Base-by-base conservation (phyloP, 2,329 filamentous ascomycete species). In the Fusarium redolens region DNA sequence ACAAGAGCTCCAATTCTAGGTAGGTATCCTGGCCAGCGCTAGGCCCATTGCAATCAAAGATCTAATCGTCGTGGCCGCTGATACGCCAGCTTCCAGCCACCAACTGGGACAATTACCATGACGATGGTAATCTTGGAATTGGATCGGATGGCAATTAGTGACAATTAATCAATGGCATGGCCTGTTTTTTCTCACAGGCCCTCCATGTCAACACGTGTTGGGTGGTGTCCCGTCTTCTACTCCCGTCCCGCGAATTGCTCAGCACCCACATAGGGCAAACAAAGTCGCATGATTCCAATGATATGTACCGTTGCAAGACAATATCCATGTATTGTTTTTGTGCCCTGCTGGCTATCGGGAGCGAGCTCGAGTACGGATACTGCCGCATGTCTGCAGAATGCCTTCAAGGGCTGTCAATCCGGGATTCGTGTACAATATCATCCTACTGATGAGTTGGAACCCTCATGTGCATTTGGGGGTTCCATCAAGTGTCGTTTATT, bases 41-140 rank as follows among this genome's bases (percentile, higher is more conserved):
- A 75, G 52, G 20, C 75, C 72, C 33, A 45, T 73, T 65, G 37
- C 45, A 63, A 72, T 72, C 47, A 62, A 47, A 58, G 54, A 75
- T 76, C 68, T 64, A 48, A 72, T 33, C 65, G 57, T 22, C 28
- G 51, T 58, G 35, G 38, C 18, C 40, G 33, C 51, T 75, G 71
- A 77, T 77, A 72, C 47, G 69, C 51, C 61, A 55, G 59, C 48
- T 52, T 25, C 57, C 57, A 61, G 57, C 44, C 50, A 70, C 59
- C 43, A 68, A 55, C 47, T 52, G 43, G 68, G 69, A 68, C 54
- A 73, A 70, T 75, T 66, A 72, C 69, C 65, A 70, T 60, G 59
- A 54, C 54, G 48, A 72, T 74, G 75, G 69, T 75, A 74, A 75
- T 77, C 60, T 76, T 75, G 73, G 33, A 54, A 43, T n/a, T 77